These are phyloP conservation scores for Monosporascus sp. DNA, from an alignment of 2,329 filamentous ascomycete genomes.

Conservation along the genomic window DNA sequence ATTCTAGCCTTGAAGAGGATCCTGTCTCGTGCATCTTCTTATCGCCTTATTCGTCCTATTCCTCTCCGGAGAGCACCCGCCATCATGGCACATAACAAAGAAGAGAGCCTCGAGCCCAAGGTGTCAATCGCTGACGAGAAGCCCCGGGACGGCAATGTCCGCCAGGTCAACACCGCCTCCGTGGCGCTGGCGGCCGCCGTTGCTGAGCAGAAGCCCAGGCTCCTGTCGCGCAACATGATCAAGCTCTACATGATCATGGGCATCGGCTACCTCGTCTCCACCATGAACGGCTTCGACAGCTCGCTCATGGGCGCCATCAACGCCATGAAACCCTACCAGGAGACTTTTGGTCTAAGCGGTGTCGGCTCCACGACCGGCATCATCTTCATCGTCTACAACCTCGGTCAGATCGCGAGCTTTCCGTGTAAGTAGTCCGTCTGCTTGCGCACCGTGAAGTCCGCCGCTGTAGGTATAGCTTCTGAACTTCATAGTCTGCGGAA, in stretches of 20 bases:
- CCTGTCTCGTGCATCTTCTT: neutral
- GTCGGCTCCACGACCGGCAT: constrained; percentile 42
- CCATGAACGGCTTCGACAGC: constrained; percentile 55
- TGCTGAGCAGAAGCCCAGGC: constrained; percentile 29
- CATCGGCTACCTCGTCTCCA: constrained; percentile 38
- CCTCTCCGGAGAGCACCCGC: neutral
- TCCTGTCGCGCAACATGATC: constrained; percentile 30
- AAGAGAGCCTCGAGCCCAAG: constrained; percentile 11
- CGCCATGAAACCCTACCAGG: constrained; percentile 45
- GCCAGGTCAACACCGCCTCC: constrained; percentile 31
- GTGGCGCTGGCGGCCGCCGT: constrained; percentile 30
- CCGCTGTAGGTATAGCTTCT: neutral
- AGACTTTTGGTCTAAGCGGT: constrained; percentile 42
- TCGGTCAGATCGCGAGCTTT: constrained; percentile 46
- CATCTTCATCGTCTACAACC: constrained; percentile 43
- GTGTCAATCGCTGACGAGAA: constrained; percentile 20
- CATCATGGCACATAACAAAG: neutral
- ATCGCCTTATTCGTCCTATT: no score
- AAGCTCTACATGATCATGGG: constrained; percentile 33
- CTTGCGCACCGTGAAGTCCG: no score
- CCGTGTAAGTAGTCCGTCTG: constrained; percentile 27
- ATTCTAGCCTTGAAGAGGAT: neutral
- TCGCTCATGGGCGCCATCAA: constrained; percentile 49
- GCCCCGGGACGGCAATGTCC: constrained; percentile 18
- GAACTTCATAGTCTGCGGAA: constrained; percentile 33